Percentiles rank a stretch among this genome's conserved stretches.
Conservation (phyloP, 2,329 filamentous ascomycete species). For the Stromatinia cepivora region DNA sequence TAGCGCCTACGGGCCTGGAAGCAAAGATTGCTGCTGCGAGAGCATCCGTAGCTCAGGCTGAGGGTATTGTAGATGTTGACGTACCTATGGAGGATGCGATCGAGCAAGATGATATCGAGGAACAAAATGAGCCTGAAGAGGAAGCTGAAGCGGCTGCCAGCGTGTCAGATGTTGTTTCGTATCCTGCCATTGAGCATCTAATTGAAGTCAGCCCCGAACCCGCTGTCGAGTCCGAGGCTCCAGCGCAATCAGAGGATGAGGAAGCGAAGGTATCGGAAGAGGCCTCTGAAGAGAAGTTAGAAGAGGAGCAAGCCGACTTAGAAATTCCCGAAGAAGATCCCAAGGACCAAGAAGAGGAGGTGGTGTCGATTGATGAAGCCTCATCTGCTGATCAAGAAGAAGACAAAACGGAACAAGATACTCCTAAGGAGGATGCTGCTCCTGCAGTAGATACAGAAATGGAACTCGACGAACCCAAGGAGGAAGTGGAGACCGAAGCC, state of each 20-base stretch:
- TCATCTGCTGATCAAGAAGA: neutral
- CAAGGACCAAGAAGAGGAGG: neutral
- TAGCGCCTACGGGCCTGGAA: slow-evolving; percentile 1
- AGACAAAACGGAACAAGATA: neutral
- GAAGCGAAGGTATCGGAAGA: neutral
- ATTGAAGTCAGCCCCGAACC: neutral
- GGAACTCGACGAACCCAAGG: slow-evolving; percentile 18
- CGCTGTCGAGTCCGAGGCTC: neutral
- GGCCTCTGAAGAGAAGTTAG: neutral
- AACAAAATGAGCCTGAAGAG: neutral
- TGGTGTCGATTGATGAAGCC: neutral
- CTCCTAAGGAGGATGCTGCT: neutral
- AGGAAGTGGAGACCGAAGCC: slow-evolving; percentile 1
- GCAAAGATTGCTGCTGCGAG: slow-evolving; percentile 11
- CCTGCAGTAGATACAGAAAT: neutral
- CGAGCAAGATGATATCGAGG: neutral
- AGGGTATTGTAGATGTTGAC: neutral
- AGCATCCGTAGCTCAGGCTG: neutral
- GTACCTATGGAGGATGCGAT: slow-evolving; percentile 14
- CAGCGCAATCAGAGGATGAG: neutral
- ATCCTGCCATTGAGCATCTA: slow-evolving; percentile 11
- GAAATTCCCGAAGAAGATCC: neutral
- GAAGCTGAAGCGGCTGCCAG: neutral
- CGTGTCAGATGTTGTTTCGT: neutral
- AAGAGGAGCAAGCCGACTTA: neutral